These are phyloP conservation scores for Botrytis porri DNA, from an alignment of 2,329 filamentous ascomycete species.

Conservation along the genomic window DNA sequence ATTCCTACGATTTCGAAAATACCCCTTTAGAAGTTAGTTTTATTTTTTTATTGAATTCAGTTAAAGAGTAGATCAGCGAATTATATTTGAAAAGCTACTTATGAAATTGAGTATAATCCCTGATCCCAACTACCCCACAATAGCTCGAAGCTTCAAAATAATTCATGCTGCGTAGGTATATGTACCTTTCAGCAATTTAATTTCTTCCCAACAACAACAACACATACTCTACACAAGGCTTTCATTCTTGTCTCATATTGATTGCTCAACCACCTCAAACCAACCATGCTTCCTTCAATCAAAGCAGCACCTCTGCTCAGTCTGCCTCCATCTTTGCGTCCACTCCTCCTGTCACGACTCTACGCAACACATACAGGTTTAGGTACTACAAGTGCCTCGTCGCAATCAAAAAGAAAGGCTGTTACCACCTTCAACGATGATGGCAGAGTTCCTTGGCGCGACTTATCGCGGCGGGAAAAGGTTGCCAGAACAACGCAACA, in stretches of 20 bases:
- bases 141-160: slow-evolving; percentile 14
- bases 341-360: slow-evolving; percentile 44
- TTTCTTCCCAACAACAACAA: neutral
- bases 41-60: too few relatives aligned
- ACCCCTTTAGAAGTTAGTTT: too few relatives aligned
- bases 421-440: slow-evolving; percentile 86
- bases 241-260: neutral
- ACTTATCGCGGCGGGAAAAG: slow-evolving; percentile 75
- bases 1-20: too few relatives aligned
- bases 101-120: neutral
- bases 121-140: neutral
- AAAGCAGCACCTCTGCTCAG: slow-evolving; percentile 34
- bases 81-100: too few relatives aligned
- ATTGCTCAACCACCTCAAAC: neutral
- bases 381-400: slow-evolving; percentile 35
- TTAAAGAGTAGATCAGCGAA: too few relatives aligned
- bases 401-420: slow-evolving; percentile 55
- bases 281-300: slow-evolving; percentile 22
- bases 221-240: neutral
- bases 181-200: neutral
- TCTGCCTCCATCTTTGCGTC: slow-evolving; percentile 41
- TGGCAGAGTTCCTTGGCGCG: slow-evolving; percentile 75
- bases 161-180: neutral
- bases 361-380: slow-evolving; percentile 58
- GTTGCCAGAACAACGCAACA: slow-evolving; percentile 83